A percentile compares a stretch with the other conserved stretches of the same genome.
These are phyloP conservation scores for Boletus rex-veris DNA, from an alignment of 768 basidiomycete species.

Conservation along the genomic window DNA sequence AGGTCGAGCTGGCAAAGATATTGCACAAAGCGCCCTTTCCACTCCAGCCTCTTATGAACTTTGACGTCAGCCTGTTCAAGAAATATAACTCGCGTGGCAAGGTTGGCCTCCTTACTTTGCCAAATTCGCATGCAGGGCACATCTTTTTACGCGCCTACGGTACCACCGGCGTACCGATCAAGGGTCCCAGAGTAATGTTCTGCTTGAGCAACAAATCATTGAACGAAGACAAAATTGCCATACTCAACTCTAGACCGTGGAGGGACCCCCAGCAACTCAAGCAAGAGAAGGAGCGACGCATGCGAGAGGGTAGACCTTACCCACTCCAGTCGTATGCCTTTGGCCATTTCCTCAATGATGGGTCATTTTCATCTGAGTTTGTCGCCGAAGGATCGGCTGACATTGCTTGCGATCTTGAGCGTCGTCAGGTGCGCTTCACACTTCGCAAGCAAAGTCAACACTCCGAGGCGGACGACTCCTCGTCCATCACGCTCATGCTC, in stretches of 20 bases:
- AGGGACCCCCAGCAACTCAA: constrained; percentile 27
- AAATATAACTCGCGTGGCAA: constrained; percentile 19
- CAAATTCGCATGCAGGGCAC: constrained; percentile 15
- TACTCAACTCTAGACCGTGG: constrained; percentile 27
- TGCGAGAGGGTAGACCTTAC: constrained; percentile 20
- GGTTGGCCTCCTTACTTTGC: constrained; percentile 32
- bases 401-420: constrained; percentile 38
- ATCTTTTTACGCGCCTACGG: constrained; percentile 30
- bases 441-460: constrained; percentile 23
- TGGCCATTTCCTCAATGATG: constrained; percentile 35
- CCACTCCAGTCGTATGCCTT: constrained; percentile 29
- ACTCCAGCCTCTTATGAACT: constrained; percentile 27
- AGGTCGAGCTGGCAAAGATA: constrained; percentile 30
- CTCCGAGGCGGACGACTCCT: neutral
- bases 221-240: constrained; percentile 22
- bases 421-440: constrained; percentile 30
- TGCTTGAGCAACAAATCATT: constrained; percentile 18
- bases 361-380: constrained; percentile 34
- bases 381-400: constrained; percentile 23
- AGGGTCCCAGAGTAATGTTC: constrained; percentile 23
- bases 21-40: constrained; percentile 36
- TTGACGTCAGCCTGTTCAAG: constrained; percentile 32
- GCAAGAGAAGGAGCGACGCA: constrained; percentile 23
- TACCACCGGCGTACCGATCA: constrained; percentile 23
- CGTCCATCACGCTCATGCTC: neutral